Conservation (phyloP, 371 early-diverging fungal species). For the Mucor saturninus region DNA sequence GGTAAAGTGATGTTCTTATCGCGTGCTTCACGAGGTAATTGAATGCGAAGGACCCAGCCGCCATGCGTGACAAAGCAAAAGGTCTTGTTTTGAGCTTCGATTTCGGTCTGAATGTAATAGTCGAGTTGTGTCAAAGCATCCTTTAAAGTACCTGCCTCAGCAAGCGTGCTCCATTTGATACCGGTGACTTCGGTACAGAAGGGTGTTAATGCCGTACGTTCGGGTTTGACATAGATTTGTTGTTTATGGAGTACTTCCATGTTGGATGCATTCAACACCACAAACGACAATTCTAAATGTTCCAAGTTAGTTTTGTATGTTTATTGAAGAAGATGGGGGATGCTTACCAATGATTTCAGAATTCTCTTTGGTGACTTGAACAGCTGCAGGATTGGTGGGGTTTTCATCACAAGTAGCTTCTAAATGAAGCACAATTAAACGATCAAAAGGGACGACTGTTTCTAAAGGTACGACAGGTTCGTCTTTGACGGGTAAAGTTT, state of each 20-base stretch:
- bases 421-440: conserved; percentile 69
- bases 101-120: conserved; percentile 59
- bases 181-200: conserved; percentile 73
- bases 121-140: conserved; percentile 67
- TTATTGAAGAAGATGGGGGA: background rate
- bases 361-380: conserved; percentile 66
- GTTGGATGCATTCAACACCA: conserved; percentile 42
- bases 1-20: conserved; percentile 73
- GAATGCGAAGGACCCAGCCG: conserved; percentile 76
- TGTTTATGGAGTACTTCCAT: conserved; percentile 62
- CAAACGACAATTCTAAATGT: conserved; percentile 46
- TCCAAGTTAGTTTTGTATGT: background rate
- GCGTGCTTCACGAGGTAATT: conserved; percentile 72
- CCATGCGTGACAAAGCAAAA: conserved; percentile 83
- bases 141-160: conserved; percentile 59
- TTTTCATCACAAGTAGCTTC: conserved; percentile 80
- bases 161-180: conserved; percentile 61
- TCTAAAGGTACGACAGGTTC: conserved; percentile 13
- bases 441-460: conserved; percentile 57
- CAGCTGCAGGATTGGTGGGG: conserved; percentile 60
- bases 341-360: conserved; percentile 53
- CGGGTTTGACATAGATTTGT: conserved; percentile 70
- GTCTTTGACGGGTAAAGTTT: conserved; percentile 1
- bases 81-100: conserved; percentile 57
- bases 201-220: conserved; percentile 63